Conservation (phyloP, 495 filamentous ascomycete species). For the Evernia prunastri region DNA sequence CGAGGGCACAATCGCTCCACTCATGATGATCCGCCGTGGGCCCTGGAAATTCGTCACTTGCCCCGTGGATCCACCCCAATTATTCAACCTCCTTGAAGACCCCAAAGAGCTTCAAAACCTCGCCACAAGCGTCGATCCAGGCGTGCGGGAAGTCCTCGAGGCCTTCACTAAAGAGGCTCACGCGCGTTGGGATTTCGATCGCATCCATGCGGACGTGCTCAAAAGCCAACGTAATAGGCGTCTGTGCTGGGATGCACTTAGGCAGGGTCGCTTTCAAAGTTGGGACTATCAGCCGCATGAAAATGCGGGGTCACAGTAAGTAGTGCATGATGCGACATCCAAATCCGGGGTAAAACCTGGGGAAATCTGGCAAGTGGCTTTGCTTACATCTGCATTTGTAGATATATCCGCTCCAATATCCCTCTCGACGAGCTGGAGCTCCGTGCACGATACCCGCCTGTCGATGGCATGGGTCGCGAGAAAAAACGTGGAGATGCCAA, state of each 20-base stretch:
- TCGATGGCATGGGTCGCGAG: slow-evolving; percentile 52
- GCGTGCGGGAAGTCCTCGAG: slow-evolving; percentile 39
- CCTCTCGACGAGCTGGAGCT: slow-evolving; percentile 64
- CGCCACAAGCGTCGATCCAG: slow-evolving; percentile 46
- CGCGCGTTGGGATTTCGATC: slow-evolving; percentile 65
- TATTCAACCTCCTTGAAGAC: slow-evolving; percentile 67
- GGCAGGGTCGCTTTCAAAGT: slow-evolving; percentile 56
- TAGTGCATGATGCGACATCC: slow-evolving; percentile 47
- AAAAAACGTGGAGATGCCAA: slow-evolving; percentile 22
- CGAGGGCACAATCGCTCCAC: slow-evolving; percentile 74
- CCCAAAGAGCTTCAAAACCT: slow-evolving; percentile 70
- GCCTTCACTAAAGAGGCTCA: slow-evolving; percentile 60
- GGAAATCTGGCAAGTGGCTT: not conserved
- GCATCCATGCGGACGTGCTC: slow-evolving; percentile 62
- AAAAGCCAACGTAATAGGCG: slow-evolving; percentile 63
- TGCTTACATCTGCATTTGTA: slow-evolving; percentile 21
- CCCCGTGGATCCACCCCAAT: slow-evolving; percentile 68
- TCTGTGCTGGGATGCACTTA: slow-evolving; percentile 68
- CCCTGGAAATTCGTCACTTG: slow-evolving; percentile 79
- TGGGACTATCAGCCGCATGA: slow-evolving; percentile 77
- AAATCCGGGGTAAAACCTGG: slow-evolving; percentile 2
- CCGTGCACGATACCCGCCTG: slow-evolving; percentile 55
- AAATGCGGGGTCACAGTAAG: slow-evolving; percentile 58
- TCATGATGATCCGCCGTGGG: slow-evolving; percentile 86
- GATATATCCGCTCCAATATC: slow-evolving; percentile 62